Conservation (phyloP, 345 rosid genomes). For the Dimocarpus longan region DNA sequence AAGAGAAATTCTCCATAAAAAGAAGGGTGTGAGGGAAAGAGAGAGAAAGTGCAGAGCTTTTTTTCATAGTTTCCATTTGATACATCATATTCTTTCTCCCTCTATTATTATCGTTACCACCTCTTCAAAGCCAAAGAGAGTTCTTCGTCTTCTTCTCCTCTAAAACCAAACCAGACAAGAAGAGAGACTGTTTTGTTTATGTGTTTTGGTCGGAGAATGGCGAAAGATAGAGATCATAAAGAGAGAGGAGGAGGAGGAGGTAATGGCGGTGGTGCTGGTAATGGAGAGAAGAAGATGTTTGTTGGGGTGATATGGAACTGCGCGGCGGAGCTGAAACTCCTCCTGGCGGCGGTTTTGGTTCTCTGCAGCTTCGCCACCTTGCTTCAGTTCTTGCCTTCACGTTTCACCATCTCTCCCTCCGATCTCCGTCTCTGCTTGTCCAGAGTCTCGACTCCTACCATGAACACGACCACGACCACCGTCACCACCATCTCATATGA, state of each 20-base stretch:
- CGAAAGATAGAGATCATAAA: conserved; percentile 45
- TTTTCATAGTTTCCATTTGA: not conserved
- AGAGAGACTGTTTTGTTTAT: not conserved
- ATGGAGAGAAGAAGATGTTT: conserved; percentile 51
- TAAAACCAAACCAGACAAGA: not conserved
- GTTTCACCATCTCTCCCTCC: conserved; percentile 67
- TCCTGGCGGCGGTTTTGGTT: conserved; percentile 57
- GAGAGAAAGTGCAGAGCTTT: not conserved
- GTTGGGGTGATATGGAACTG: conserved; percentile 63
- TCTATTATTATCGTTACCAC: too few relatives aligned
- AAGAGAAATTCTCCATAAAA: too few relatives aligned
- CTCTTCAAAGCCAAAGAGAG: too few relatives aligned
- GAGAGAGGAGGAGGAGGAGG: conserved; percentile 12
- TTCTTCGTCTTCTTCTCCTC: conserved; percentile 4
- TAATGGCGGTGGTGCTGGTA: conserved; percentile 7
- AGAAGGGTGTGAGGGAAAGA: not conserved
- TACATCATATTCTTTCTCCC: not conserved
- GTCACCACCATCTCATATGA: conserved; percentile 25
- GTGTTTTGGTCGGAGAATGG: conserved; percentile 32
- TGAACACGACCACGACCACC: conserved; percentile 24
- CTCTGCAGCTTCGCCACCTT: conserved; percentile 68
- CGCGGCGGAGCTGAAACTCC: conserved; percentile 73
- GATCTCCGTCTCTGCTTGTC: conserved; percentile 84
- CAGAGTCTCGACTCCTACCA: conserved; percentile 39
- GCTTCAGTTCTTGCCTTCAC: conserved; percentile 73